Evolutionary conservation across 768 basidiomycete genomes (phyloP).

Genomic region (Mycena galericulata): DNA sequence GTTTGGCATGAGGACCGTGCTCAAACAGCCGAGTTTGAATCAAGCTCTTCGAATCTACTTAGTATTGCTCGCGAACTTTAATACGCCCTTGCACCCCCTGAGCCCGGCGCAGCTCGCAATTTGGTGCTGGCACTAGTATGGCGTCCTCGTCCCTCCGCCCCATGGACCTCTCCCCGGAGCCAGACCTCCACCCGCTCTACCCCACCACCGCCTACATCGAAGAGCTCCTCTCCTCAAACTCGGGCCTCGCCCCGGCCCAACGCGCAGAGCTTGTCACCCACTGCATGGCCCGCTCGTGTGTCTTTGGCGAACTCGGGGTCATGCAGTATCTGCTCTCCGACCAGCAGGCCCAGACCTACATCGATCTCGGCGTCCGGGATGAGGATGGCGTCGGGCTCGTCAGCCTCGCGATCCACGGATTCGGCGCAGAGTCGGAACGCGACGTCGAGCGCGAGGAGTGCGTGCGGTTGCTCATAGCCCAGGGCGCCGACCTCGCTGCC

Average conservation of each 20-base stretch:
- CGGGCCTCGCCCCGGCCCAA: conserved; percentile 75
- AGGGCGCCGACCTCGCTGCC: conserved; percentile 76
- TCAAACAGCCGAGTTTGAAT: background rate
- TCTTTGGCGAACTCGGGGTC: conserved; percentile 80
- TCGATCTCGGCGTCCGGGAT: conserved; percentile 80
- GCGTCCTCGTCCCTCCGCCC: conserved; percentile 39
- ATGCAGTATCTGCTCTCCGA: conserved; percentile 80
- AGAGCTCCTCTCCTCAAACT: conserved; percentile 72
- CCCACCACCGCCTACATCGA: conserved; percentile 74
- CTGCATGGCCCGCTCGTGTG: conserved; percentile 79
- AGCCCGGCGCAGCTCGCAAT: background rate
- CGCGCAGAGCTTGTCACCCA: conserved; percentile 79
- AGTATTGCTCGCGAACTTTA: background rate
- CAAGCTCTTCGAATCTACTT: background rate
- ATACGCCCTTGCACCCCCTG: background rate
- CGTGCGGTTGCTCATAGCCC: conserved; percentile 80
- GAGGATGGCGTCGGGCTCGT: conserved; percentile 89
- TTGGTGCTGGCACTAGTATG: conserved; percentile 26
- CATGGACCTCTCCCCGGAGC: conserved; percentile 76
- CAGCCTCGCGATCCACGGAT: conserved; percentile 83
- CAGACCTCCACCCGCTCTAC: conserved; percentile 84
- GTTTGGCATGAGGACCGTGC: background rate
- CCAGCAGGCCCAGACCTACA: conserved; percentile 69
- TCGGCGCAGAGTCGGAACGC: conserved; percentile 83
- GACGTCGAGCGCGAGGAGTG: conserved; percentile 94